phyloP scores from a whole-genome alignment of 2,329 filamentous ascomycete species.

The Lasiodiplodia gonubiensis region DNA sequence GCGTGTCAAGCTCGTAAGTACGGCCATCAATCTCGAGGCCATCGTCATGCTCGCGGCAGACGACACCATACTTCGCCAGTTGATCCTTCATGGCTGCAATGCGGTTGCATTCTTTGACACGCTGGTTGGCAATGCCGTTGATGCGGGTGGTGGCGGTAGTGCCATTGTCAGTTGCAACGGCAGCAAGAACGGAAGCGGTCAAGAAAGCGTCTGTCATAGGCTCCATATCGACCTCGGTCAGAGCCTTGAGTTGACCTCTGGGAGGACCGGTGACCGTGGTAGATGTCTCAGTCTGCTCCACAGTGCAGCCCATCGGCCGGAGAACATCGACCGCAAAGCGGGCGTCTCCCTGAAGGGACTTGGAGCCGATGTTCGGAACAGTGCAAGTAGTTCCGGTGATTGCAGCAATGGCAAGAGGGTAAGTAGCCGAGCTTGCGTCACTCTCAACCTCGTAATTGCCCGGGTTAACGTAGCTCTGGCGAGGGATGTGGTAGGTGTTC shows the following conservation, averaged over 20 bases:
- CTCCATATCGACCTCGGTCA: conserved; percentile 93
- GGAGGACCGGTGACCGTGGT: conserved; percentile 93
- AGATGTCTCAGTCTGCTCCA: conserved; percentile 81
- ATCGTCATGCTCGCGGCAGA: conserved; percentile 86
- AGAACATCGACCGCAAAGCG: conserved; percentile 91
- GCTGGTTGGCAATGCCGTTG: conserved; percentile 93
- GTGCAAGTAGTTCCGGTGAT: conserved; percentile 96
- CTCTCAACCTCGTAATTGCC: conserved; percentile 89
- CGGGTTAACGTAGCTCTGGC: conserved; percentile 82
- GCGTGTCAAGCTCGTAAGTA: conserved; percentile 56
- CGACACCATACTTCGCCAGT: conserved; percentile 89
- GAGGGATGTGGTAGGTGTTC: conserved; percentile 93
- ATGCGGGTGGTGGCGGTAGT: conserved; percentile 74
- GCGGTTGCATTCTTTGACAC: conserved; percentile 97
- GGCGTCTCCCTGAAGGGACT: conserved; percentile 91
- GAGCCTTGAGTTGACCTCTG: conserved; percentile 71
- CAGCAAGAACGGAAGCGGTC: conserved; percentile 89
- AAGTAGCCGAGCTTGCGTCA: conserved; percentile 96
- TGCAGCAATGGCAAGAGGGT: conserved; percentile 90
- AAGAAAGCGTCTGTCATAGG: conserved; percentile 99
- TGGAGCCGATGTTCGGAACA: conserved; percentile 92
- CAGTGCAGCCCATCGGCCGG: conserved; percentile 88
- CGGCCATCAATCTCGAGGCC: conserved; percentile 79
- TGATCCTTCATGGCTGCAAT: conserved; percentile 96
- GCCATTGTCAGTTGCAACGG: conserved; percentile 76